A percentile compares a stretch with the other conserved stretches of the same genome.
These are phyloP conservation scores for Phaeotremella skinneri DNA, from an alignment of 768 basidiomycete species.

Conservation along the genomic window DNA sequence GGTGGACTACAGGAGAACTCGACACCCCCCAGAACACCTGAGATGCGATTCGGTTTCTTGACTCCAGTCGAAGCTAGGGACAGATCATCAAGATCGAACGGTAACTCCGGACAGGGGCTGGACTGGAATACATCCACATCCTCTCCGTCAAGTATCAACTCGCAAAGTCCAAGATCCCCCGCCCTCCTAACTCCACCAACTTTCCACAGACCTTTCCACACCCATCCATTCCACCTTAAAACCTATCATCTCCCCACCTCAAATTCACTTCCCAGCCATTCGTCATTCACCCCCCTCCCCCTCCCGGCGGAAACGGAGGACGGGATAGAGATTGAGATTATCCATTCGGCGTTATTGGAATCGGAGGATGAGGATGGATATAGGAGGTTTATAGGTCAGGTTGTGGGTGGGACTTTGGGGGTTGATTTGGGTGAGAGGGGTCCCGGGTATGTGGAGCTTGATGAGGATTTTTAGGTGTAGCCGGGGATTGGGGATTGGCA, in stretches of 20 bases:
- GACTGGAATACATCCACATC: background rate
- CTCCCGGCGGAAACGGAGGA: constrained; percentile 2
- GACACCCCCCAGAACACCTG: constrained; percentile 2
- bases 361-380: constrained; percentile 43
- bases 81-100: background rate
- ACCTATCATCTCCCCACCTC: background rate
- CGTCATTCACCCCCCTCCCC: constrained; percentile 2
- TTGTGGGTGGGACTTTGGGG: constrained; percentile 18
- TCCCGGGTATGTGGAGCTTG: constrained; percentile 1
- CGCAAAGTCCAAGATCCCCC: background rate
- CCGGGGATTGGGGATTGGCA: background rate
- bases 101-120: background rate
- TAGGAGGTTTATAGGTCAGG: constrained; percentile 41
- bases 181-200: background rate
- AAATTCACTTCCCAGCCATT: constrained; percentile 11
- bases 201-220: background rate
- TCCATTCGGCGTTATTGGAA: constrained; percentile 44
- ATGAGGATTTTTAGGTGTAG: background rate
- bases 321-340: constrained; percentile 22
- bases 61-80: background rate
- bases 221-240: constrained; percentile 1
- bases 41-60: background rate
- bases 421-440: background rate
- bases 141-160: background rate
- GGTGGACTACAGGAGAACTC: no score